phyloP scores from a whole-genome alignment of 129 eudicot genomes.

The Daucus carota region DNA sequence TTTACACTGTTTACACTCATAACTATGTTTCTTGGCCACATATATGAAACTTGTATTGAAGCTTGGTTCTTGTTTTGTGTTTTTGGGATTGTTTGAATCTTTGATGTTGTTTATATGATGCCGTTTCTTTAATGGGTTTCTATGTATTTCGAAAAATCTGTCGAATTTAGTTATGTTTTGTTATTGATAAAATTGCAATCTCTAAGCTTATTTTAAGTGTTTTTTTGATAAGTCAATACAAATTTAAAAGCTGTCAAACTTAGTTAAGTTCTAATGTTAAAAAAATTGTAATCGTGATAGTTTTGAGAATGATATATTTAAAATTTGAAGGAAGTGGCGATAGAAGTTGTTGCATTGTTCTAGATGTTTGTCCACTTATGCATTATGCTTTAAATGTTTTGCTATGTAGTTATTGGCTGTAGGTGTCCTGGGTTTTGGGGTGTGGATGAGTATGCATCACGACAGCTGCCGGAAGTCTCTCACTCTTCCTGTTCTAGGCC shows the following conservation, averaged over 20 bases:
- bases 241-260: too few relatives aligned
- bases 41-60: background rate
- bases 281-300: too few relatives aligned
- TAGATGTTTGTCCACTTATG: background rate
- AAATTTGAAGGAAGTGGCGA: background rate
- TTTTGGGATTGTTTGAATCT: background rate
- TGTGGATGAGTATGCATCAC: slow-evolving; percentile 84
- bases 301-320: background rate
- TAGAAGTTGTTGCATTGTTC: background rate
- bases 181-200: background rate
- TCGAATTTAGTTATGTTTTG: background rate
- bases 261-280: too few relatives aligned
- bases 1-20: background rate
- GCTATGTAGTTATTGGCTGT: slow-evolving; percentile 61
- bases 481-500: slow-evolving; percentile 66
- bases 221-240: background rate
- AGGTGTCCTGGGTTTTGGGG: slow-evolving; percentile 73
- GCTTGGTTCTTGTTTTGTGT: background rate
- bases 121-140: background rate
- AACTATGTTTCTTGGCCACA: background rate
- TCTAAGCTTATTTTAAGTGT: background rate
- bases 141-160: background rate
- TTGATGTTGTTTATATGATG: background rate
- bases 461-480: slow-evolving; percentile 77
- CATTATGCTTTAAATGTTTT: slow-evolving; percentile 12